A percentile compares a stretch with the other conserved stretches of the same genome.
These are phyloP conservation scores for Cytospora schulzeri DNA, from an alignment of 2,329 filamentous ascomycete genomes.

Conservation along the genomic window DNA sequence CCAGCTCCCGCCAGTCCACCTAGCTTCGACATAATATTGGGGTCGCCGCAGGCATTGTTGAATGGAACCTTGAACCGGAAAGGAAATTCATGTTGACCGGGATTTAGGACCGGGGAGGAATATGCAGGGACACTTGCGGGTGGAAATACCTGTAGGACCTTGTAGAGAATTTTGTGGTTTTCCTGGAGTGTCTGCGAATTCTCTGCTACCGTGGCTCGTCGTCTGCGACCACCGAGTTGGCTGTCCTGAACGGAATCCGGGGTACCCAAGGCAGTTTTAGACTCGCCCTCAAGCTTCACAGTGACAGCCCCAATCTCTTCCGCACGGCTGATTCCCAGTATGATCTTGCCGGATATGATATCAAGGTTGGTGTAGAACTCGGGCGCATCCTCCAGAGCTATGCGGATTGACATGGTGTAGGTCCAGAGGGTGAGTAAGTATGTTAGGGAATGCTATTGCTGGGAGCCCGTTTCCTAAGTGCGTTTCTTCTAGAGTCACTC, in stretches of 20 bases:
- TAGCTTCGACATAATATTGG: constrained; percentile 54
- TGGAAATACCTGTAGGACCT: constrained; percentile 72
- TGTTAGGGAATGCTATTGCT: not conserved
- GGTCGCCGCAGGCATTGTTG: constrained; percentile 70
- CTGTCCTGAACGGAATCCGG: constrained; percentile 41
- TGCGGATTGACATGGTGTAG: constrained; percentile 64
- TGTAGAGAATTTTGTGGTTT: constrained; percentile 75
- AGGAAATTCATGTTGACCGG: constrained; percentile 74
- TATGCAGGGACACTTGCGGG: constrained; percentile 49
- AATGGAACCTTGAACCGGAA: constrained; percentile 78
- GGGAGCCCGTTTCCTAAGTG: not conserved
- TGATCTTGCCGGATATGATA: constrained; percentile 63
- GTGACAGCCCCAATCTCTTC: constrained; percentile 73
- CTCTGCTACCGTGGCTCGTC: constrained; percentile 12
- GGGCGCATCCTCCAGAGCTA: constrained; percentile 66
- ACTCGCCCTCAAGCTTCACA: constrained; percentile 83
- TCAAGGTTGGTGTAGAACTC: constrained; percentile 82
- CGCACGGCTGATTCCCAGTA: constrained; percentile 61
- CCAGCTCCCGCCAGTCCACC: constrained; percentile 56
- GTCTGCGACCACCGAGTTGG: constrained; percentile 39
- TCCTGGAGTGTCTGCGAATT: constrained; percentile 48
- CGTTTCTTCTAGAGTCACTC: constrained; percentile 4
- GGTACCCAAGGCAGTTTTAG: constrained; percentile 64
- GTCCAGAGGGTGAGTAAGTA: not conserved
- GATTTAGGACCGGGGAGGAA: constrained; percentile 54